A percentile compares a stretch with the other conserved stretches of the same genome.
Conservation (phyloP, 306 rosid species). For the Prunus salicina region DNA sequence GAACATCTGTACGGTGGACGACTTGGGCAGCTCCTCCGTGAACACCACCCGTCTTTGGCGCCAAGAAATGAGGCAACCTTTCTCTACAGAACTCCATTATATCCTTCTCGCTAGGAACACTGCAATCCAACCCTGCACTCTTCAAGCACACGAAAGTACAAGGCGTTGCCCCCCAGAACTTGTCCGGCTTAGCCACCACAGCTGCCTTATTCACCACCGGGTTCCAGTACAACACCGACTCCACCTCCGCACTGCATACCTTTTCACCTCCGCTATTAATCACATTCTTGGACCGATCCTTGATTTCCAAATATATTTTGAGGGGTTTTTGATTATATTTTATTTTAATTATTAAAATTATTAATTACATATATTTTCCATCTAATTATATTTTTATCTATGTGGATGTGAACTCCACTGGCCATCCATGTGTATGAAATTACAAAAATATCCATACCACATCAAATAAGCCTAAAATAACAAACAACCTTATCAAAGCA, state of each 20-base stretch:
- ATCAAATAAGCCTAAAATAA: too few relatives aligned
- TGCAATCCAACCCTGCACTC: not conserved
- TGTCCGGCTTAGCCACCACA: slow-evolving; percentile 11
- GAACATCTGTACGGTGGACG: slow-evolving; percentile 19
- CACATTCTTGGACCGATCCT: slow-evolving; percentile 18
- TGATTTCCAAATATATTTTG: slow-evolving; percentile 8
- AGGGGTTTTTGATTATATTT: too few relatives aligned
- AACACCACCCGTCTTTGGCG: slow-evolving; percentile 21
- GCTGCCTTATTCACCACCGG: slow-evolving; percentile 13
- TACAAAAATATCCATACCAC: too few relatives aligned
- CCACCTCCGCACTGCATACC: slow-evolving; percentile 11
- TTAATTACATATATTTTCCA: too few relatives aligned
- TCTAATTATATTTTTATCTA: too few relatives aligned
- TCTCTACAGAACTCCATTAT: slow-evolving; percentile 17
- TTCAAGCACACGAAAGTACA: slow-evolving; percentile 30
- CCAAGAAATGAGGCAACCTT: slow-evolving; percentile 18
- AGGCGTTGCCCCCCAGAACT: slow-evolving; percentile 15
- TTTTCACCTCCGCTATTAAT: slow-evolving; percentile 25
- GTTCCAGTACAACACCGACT: slow-evolving; percentile 12
- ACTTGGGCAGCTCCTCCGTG: slow-evolving; percentile 19
- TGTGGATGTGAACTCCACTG: too few relatives aligned
- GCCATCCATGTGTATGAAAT: too few relatives aligned
- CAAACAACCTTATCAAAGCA: too few relatives aligned
- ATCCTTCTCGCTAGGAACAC: slow-evolving; percentile 6
- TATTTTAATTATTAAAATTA: too few relatives aligned